Percentiles rank a stretch among this genome's conserved stretches.
These are phyloP conservation scores for Phytopythium vexans DNA, from an alignment of 352 stramenopile species.

Conservation along the genomic window DNA sequence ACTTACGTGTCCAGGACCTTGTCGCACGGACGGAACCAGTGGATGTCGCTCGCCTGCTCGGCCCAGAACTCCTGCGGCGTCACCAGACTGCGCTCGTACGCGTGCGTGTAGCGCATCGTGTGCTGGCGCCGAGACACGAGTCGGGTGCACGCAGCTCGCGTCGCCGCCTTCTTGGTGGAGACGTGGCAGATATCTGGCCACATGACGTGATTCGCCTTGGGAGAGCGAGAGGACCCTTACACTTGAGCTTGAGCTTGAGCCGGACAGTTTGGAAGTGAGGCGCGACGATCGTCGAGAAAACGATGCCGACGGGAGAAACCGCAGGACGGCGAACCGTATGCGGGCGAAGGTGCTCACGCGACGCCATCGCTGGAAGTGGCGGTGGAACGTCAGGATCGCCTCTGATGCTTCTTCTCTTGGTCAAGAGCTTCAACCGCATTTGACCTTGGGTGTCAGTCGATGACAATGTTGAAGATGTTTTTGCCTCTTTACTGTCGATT, in stretches of 20 bases:
- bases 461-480: conserved; percentile 2
- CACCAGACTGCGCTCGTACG: conserved; percentile 27
- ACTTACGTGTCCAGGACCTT: conserved; percentile 22
- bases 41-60: conserved; percentile 23
- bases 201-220: background rate
- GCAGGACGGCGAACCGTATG: too few species aligned
- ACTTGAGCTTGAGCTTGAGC: too few species aligned
- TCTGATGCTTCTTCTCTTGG: conserved; percentile 6
- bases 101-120: conserved; percentile 21
- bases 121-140: conserved; percentile 8
- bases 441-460: conserved; percentile 4
- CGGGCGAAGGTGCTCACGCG: too few species aligned
- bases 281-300: too few species aligned
- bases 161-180: background rate
- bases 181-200: conserved; percentile 1
- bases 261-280: too few species aligned
- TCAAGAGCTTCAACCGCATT: background rate
- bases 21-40: conserved; percentile 33
- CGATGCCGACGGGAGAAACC: too few species aligned
- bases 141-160: background rate
- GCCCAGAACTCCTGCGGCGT: conserved; percentile 27
- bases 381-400: conserved; percentile 1
- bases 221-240: too few species aligned
- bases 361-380: background rate
- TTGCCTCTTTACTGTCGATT: too few species aligned